Evolutionary conservation across 768 basidiomycete species (phyloP).

Genomic region (Kwoniella shandongensis): DNA sequence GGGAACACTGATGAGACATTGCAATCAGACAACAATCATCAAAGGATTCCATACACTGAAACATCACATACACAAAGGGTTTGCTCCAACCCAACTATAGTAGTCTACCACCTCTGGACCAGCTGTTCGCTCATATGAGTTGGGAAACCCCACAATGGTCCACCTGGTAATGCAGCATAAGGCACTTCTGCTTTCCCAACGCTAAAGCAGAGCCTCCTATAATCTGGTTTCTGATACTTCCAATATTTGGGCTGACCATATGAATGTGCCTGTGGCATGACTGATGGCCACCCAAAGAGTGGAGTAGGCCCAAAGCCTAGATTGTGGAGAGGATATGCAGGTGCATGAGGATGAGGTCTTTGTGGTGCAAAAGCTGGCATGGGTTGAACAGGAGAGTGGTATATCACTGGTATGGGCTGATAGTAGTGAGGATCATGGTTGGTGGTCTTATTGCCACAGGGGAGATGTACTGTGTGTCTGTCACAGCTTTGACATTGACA

Average conservation of each 20-base stretch:
- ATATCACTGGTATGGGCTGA: too few relatives aligned
- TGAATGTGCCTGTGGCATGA: constrained; percentile 21
- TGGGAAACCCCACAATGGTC: constrained; percentile 31
- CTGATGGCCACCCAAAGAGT: constrained; percentile 38
- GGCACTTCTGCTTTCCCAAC: constrained; percentile 52
- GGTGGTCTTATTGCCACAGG: too few relatives aligned
- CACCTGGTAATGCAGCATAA: constrained; percentile 39
- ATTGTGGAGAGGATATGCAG: constrained; percentile 24
- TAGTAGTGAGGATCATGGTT: too few relatives aligned
- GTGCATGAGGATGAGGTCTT: constrained; percentile 15
- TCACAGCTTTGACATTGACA: too few relatives aligned
- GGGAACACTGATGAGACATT: too few relatives aligned
- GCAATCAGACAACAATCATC: too few relatives aligned
- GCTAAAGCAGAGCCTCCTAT: constrained; percentile 45
- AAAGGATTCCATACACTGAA: too few relatives aligned
- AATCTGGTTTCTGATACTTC: constrained; percentile 37
- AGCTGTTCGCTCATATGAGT: constrained; percentile 20
- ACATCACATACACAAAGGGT: too few relatives aligned
- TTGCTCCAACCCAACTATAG: too few relatives aligned
- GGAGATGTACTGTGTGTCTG: too few relatives aligned
- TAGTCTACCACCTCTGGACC: constrained; percentile 16
- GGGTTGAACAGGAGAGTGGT: too few relatives aligned
- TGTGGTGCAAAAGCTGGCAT: background rate
- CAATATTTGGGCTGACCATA: constrained; percentile 36
- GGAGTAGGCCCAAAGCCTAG: constrained; percentile 29